Percentiles rank a stretch among this genome's conserved stretches.
phyloP scores from a whole-genome alignment of 352 stramenopile species.

The Phytopythium delawarense region DNA sequence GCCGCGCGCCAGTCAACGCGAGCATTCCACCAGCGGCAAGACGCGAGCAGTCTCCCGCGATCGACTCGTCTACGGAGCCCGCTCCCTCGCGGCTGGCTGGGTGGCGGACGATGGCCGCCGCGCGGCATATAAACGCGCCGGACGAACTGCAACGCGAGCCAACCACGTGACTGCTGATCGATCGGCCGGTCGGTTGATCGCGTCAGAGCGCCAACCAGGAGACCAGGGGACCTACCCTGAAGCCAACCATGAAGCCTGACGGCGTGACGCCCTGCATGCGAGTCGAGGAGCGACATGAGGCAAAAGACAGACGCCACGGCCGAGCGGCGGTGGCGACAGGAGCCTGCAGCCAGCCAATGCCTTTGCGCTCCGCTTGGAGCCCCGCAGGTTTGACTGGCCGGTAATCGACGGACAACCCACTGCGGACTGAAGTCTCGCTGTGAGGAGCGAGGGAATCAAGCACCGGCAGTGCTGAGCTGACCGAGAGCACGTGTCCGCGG shows the following conservation, averaged over 20 bases:
- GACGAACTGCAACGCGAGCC: neutral
- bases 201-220: no score
- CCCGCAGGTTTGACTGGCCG: neutral
- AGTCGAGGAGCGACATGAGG: neutral
- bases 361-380: neutral
- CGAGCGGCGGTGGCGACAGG: neutral
- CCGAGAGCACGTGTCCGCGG: neutral
- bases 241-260: neutral
- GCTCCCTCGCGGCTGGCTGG: no score
- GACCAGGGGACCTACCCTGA: no score
- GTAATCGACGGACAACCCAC: neutral
- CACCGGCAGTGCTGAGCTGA: neutral
- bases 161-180: neutral
- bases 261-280: neutral
- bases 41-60: neutral
- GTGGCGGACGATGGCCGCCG: neutral
- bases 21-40: neutral
- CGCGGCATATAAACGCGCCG: slow-evolving; percentile 1
- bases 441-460: neutral
- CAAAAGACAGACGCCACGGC: neutral
- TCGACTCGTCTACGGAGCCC: neutral
- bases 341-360: neutral
- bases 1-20: neutral
- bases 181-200: neutral
- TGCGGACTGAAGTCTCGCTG: neutral